Base-by-base conservation (phyloP, 2,329 filamentous ascomycete species). In the Cordyceps cateniannulata region DNA sequence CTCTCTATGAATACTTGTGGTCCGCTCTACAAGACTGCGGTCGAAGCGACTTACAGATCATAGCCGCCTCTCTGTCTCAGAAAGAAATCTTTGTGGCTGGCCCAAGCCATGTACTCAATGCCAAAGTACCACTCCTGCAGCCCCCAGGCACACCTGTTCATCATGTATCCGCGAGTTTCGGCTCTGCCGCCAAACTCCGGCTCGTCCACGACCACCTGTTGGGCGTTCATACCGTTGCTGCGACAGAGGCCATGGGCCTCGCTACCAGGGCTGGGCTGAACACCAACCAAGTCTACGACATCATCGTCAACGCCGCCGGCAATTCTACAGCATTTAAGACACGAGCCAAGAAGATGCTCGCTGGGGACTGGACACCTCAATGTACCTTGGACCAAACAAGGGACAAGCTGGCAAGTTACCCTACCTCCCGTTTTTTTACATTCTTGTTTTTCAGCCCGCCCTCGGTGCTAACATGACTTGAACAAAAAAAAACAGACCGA, bases 271-370 rank as follows among this genome's bases (percentile, higher is more conserved):
- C 79, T 9, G 79, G 80, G 0, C 67, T 83, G 20, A 74, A 81
- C 61, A 72, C 73, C 0, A 67, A 66, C 22, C 68, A 69, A 61
- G 67, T 70, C 0, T 73, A 70, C 60, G 59, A 69, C 12, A 67
- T 69, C 52, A 70, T 72, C 35, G 64, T 55, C 22, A 68, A 66
- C 35, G 68, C 70, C 2, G 69, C 70, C 2, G 70, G 70, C 7
- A 68, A 62, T 38, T 79, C 78, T 65, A 84, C 79, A 76, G 83
- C 84, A 73, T 85, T 84, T 72, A 79, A 81, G 66, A 81, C 83
- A 65, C 72, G 81, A n/a, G 79, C 77, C 16, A 77, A 79, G 45
- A 78, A 79, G 66, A 80, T 82, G 72, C 69, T 85, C 44, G 74
- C 75, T 22, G 76, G 79, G 59, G 79, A 82, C 64, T 79, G 78